phyloP scores from a whole-genome alignment of 1,284 basidiomycete species.

The Moesziomyces aphidis region DNA sequence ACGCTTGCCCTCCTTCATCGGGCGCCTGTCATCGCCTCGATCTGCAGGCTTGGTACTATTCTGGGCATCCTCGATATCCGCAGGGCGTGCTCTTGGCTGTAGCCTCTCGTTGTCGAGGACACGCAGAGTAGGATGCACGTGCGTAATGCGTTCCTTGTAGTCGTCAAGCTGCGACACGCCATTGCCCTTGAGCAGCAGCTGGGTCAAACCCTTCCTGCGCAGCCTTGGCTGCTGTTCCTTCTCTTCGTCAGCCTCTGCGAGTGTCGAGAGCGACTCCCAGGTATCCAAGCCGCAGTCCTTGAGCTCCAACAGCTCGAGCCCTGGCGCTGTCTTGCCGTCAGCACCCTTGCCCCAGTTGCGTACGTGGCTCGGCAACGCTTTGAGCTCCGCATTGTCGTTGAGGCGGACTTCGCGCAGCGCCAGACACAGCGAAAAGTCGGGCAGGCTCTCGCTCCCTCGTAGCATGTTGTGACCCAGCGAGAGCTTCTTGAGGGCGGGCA shows the following conservation, averaged over 20 bases:
- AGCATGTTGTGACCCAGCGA: constrained; percentile 59
- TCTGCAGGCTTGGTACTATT: neutral
- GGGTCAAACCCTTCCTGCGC: constrained; percentile 46
- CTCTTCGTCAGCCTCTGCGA: constrained; percentile 19
- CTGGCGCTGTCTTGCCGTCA: constrained; percentile 52
- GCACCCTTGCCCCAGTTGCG: constrained; percentile 59
- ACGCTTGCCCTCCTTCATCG: constrained; percentile 1
- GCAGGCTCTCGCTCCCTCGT: constrained; percentile 29
- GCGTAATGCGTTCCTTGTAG: constrained; percentile 47
- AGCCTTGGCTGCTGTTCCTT: constrained; percentile 26
- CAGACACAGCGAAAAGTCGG: constrained; percentile 59
- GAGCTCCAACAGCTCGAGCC: constrained; percentile 57
- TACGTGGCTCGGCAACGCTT: constrained; percentile 48
- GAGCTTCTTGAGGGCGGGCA: constrained; percentile 63
- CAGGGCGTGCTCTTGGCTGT: constrained; percentile 23
- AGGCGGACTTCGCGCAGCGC: constrained; percentile 61
- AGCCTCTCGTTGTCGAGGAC: constrained; percentile 55
- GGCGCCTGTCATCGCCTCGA: constrained; percentile 1
- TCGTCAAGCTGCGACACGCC: constrained; percentile 29
- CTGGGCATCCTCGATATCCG: constrained; percentile 8
- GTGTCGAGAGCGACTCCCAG: constrained; percentile 44
- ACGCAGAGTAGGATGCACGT: constrained; percentile 40
- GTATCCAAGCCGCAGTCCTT: constrained; percentile 57
- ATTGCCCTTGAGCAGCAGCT: constrained; percentile 57
- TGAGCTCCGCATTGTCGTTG: constrained; percentile 48